These are phyloP conservation scores for Apiospora marii DNA, from an alignment of 2,329 filamentous ascomycete species.

Conservation along the genomic window DNA sequence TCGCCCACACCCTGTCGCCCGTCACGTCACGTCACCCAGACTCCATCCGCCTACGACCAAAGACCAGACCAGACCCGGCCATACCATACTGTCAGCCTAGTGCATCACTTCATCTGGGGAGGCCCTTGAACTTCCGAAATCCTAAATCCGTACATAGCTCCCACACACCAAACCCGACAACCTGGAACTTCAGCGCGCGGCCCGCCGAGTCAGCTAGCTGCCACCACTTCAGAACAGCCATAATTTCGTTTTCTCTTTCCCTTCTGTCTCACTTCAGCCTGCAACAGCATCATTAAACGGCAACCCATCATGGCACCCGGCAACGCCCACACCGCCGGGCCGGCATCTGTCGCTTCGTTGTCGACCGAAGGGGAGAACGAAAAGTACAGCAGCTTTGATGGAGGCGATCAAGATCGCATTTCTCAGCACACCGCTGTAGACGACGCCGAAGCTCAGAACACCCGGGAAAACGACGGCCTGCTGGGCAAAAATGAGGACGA, in stretches of 20 bases:
- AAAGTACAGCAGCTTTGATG: conserved; percentile 41
- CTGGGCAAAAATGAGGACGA: conserved; percentile 43
- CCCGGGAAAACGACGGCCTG: conserved; percentile 52
- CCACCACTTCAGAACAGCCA: background rate
- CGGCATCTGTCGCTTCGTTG: conserved; percentile 28
- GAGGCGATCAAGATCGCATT: conserved; percentile 42
- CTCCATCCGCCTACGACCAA: background rate
- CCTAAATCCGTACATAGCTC: background rate
- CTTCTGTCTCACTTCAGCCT: background rate
- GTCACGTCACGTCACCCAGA: background rate
- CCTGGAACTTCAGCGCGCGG: conserved; percentile 11
- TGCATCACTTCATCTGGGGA: background rate
- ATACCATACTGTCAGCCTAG: background rate
- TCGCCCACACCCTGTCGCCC: background rate
- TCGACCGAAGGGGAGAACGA: conserved; percentile 43
- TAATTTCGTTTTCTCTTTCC: background rate
- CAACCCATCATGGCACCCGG: background rate
- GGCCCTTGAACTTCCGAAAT: background rate
- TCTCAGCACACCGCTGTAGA: conserved; percentile 45
- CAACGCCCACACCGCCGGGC: conserved; percentile 4
- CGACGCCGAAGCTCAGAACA: conserved; percentile 47
- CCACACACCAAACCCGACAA: conserved; percentile 11
- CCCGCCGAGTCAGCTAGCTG: conserved; percentile 5
- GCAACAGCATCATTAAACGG: background rate
- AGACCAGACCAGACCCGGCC: background rate